phyloP scores from a whole-genome alignment of 2,329 filamentous ascomycete species.

The Xylariaceae sp. region DNA sequence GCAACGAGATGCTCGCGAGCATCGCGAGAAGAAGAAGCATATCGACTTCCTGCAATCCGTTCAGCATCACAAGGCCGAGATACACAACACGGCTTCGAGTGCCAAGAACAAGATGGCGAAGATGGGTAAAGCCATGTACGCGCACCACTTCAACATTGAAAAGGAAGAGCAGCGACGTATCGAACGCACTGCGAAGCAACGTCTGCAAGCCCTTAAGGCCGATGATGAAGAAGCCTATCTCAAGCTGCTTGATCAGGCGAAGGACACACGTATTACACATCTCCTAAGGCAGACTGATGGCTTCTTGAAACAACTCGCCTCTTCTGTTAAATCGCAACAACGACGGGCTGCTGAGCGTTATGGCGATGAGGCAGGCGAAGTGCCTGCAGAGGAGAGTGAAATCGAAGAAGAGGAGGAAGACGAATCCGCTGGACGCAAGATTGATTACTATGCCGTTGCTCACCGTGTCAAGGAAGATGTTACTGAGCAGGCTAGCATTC shows the following conservation, averaged over 20 bases:
- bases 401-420: conserved; percentile 61
- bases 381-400: conserved; percentile 57
- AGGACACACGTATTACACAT: conserved; percentile 98
- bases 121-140: conserved; percentile 82
- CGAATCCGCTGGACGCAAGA: conserved; percentile 69
- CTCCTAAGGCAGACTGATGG: conserved; percentile 94
- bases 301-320: conserved; percentile 92
- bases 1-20: conserved; percentile 91
- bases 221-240: conserved; percentile 99
- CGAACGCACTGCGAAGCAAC: conserved; percentile 96
- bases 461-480: conserved; percentile 95
- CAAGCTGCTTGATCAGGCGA: conserved; percentile 95
- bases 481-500: conserved; percentile 72
- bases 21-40: conserved; percentile 97
- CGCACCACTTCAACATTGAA: conserved; percentile 92
- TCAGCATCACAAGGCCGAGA: conserved; percentile 73
- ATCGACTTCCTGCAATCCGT: conserved; percentile 87
- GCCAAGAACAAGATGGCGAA: conserved; percentile 77
- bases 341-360: conserved; percentile 76
- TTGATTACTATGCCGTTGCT: conserved; percentile 98
- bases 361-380: conserved; percentile 53
- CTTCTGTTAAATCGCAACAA: conserved; percentile 92
- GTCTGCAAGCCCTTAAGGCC: conserved; percentile 96
- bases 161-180: conserved; percentile 99
- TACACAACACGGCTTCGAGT: conserved; percentile 61